These are phyloP conservation scores for Eucalyptus sp. DNA, from an alignment of 345 rosid species.

Conservation along the genomic window DNA sequence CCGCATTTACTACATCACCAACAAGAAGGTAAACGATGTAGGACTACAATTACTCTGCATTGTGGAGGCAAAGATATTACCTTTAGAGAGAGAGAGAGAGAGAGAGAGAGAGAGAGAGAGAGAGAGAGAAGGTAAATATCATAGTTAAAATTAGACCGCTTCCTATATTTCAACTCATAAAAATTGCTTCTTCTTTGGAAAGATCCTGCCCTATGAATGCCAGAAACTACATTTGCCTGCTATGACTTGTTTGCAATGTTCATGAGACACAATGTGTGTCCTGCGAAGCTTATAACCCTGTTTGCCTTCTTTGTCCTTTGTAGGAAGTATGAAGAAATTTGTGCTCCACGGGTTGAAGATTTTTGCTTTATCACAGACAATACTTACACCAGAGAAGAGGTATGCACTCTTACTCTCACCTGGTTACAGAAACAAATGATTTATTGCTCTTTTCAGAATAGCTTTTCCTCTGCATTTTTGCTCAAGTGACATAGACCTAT, in stretches of 20 bases:
- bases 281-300: neutral
- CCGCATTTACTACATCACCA: neutral
- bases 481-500: neutral
- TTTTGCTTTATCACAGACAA: slow-evolving; percentile 90
- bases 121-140: neutral
- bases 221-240: neutral
- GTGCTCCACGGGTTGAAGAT: slow-evolving; percentile 78
- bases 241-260: neutral
- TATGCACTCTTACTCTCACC: neutral
- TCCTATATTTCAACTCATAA: neutral
- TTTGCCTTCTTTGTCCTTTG: neutral
- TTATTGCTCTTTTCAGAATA: neutral
- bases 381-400: slow-evolving; percentile 71
- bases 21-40: neutral
- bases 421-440: neutral
- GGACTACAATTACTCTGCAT: neutral
- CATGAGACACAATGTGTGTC: neutral
- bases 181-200: neutral
- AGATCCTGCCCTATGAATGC: neutral
- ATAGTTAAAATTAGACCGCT: neutral
- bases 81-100: neutral
- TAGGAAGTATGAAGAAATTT: slow-evolving; percentile 89
- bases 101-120: neutral
- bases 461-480: neutral
- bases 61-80: neutral